These are phyloP conservation scores for Thermomyces lanuginosus DNA, from an alignment of 2,329 filamentous ascomycete genomes.

Conservation along the genomic window DNA sequence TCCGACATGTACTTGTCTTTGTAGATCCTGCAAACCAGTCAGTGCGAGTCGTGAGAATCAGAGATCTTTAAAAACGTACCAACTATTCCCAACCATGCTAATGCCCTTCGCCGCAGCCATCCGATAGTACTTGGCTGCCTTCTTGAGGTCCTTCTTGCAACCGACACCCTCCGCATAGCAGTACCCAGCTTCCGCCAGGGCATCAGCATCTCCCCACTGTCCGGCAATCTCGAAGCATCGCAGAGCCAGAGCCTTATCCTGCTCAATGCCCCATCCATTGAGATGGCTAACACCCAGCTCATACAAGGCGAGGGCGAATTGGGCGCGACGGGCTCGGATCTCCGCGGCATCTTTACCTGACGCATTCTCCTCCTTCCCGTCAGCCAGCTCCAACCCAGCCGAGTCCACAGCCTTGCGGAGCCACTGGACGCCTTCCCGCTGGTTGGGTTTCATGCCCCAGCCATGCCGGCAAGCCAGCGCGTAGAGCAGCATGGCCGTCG, in stretches of 20 bases:
- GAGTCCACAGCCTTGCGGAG: constrained; percentile 77
- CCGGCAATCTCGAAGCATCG: constrained; percentile 94
- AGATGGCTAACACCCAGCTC: constrained; percentile 92
- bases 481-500: constrained; percentile 91
- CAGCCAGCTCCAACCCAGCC: constrained; percentile 65
- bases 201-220: constrained; percentile 88
- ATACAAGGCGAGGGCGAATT: constrained; percentile 90
- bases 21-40: constrained; percentile 57
- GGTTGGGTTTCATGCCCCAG: constrained; percentile 93
- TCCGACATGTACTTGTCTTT: constrained; percentile 80
- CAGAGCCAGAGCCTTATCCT: constrained; percentile 74
- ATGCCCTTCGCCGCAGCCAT: constrained; percentile 84
- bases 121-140: constrained; percentile 79
- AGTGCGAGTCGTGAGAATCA: constrained; percentile 6
- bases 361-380: constrained; percentile 41
- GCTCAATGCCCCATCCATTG: constrained; percentile 94
- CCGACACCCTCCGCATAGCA: constrained; percentile 90
- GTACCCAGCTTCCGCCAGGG: constrained; percentile 83
- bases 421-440: constrained; percentile 80
- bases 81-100: constrained; percentile 96
- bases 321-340: constrained; percentile 69
- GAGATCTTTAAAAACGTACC: constrained; percentile 44
- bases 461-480: constrained; percentile 88
- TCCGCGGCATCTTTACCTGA: constrained; percentile 47
- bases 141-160: constrained; percentile 91